phyloP scores from a whole-genome alignment of 148 eudicot species.

The Arctostaphylos glauca region DNA sequence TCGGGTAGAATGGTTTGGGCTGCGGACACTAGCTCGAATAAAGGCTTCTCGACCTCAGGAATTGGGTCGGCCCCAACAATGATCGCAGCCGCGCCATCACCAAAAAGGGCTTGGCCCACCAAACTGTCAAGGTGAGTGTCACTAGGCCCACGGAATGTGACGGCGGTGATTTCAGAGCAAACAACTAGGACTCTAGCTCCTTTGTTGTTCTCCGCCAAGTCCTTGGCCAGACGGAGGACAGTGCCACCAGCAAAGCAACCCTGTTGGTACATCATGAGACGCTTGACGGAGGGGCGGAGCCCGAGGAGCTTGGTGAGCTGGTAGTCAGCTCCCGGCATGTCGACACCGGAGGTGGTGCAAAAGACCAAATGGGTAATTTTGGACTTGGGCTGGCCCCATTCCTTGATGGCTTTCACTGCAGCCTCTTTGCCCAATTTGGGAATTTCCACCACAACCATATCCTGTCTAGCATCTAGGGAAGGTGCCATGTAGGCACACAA shows the following conservation, averaged over 20 bases:
- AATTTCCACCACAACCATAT: constrained; percentile 25
- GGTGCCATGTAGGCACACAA: constrained; percentile 24
- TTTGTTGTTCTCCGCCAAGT: constrained; percentile 29
- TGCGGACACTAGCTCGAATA: constrained; percentile 26
- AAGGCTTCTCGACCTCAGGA: constrained; percentile 16
- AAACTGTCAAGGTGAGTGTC: constrained; percentile 23
- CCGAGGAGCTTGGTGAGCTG: constrained; percentile 36
- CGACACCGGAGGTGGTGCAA: constrained; percentile 30
- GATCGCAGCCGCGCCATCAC: constrained; percentile 25
- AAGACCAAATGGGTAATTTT: constrained; percentile 32
- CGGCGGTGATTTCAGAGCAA: constrained; percentile 22
- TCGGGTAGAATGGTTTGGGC: constrained; percentile 27
- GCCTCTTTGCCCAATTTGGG: constrained; percentile 28
- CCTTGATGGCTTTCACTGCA: constrained; percentile 24
- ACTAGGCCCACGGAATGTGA: constrained; percentile 25
- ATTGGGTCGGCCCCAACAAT: constrained; percentile 26
- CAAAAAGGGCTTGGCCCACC: constrained; percentile 26
- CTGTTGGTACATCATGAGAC: constrained; percentile 34
- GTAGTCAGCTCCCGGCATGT: constrained; percentile 35
- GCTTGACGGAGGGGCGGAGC: constrained; percentile 24
- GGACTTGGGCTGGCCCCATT: constrained; percentile 29
- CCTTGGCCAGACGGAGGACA: constrained; percentile 29
- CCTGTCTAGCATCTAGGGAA: constrained; percentile 28
- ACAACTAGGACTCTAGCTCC: constrained; percentile 29
- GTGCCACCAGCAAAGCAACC: constrained; percentile 32